Base-by-base conservation (phyloP, 176 grass and related monocot species). In the Bolboschoenus planiculmis region DNA sequence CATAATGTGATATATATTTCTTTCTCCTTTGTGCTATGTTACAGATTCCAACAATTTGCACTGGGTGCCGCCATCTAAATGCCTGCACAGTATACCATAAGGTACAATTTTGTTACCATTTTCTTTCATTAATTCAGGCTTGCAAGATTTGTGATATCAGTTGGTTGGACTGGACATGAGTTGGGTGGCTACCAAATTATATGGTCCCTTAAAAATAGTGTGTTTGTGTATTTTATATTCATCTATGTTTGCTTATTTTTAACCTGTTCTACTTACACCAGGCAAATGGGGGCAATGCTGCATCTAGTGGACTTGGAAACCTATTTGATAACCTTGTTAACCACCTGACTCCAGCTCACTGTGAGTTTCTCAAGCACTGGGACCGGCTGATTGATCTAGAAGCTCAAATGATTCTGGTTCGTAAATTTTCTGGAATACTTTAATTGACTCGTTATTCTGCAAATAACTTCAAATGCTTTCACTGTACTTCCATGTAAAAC, bases 331-430 rank as follows among this genome's bases (percentile, higher is more conserved):
- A 82, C 84, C 90, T 93, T 81, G 92, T 89, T 51, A 92, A 91
- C 85, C 95, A 98, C 66, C 86, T 98, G 65, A 93, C 90, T 67
- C 81, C 72, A 73, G 2, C 79, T 26, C 90, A 98, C 85, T 78
- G 29, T 88, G 83, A 87, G 46, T 98, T 98, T 84, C 95, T 98
- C 81, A 98, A 93, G 86, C 90, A 93, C 57, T 98, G 95, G 95
- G 86, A 91, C 76, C 86, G 47, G 85, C 86, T 95, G 78, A 89
- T 98, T 84, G 92, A 98, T 86, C 86, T 98, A 40, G 92, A 98
- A 87, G 88, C 95, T 88, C 88, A 91, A 87, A 65, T 11, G 85
- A 92, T 90, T 83, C 85, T 94, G 95, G 95, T 98, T 88, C 71
- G 58, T 86, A 83, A 85, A 20, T 14, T 88, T 88, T 85, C 42